These are phyloP conservation scores for Aspergillus conjunctus DNA, from an alignment of 495 filamentous ascomycete species.

Conservation along the genomic window DNA sequence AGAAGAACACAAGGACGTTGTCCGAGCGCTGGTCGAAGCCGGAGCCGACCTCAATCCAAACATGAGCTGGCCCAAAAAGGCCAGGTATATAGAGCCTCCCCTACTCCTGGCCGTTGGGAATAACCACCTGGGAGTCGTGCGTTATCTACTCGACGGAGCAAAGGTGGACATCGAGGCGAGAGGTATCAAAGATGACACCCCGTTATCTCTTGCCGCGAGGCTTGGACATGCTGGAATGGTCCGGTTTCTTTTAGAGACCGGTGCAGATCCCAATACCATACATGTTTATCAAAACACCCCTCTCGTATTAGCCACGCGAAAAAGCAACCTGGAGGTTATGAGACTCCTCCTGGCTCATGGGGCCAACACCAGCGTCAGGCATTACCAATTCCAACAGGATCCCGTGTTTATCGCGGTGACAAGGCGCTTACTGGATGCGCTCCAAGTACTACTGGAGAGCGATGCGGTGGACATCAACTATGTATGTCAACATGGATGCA, in stretches of 20 bases:
- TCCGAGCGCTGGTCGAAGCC: background rate
- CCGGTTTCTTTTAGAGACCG: background rate
- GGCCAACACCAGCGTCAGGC: background rate
- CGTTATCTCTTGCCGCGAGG: background rate
- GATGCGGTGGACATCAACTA: background rate
- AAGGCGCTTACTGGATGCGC: background rate
- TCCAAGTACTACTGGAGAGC: background rate
- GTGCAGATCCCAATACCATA: background rate
- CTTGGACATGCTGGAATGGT: background rate
- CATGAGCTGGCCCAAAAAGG: background rate
- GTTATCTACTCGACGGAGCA: background rate
- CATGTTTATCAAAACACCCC: background rate
- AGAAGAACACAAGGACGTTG: background rate
- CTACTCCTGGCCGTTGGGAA: background rate
- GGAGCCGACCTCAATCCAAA: background rate
- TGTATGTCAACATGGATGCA: background rate
- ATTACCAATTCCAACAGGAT: background rate
- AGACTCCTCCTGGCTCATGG: background rate
- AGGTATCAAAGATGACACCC: background rate
- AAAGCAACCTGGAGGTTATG: background rate
- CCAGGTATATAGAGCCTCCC: background rate
- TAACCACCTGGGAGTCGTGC: background rate
- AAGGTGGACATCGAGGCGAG: background rate
- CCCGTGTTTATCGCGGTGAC: background rate
- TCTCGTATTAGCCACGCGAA: background rate